Evolutionary conservation across 129 eudicot species (phyloP).

Genomic region (Arctium minus): DNA sequence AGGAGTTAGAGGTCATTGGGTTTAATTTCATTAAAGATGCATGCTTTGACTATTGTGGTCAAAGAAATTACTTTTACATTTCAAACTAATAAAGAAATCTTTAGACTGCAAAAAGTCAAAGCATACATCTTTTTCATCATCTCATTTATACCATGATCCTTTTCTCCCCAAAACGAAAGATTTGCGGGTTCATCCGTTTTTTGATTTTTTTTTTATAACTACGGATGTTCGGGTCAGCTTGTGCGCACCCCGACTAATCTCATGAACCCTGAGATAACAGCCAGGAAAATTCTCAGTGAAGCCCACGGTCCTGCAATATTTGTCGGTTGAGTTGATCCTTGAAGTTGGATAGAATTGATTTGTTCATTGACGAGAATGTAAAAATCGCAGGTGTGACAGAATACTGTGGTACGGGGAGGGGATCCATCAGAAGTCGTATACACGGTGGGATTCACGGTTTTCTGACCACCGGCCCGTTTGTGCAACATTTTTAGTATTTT

Average conservation of each 20-base stretch:
- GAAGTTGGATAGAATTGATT: not conserved
- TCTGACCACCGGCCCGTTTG: conserved; percentile 82
- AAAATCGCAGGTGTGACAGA: conserved; percentile 70
- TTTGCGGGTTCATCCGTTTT: not conserved
- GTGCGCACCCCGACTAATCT: too few relatives aligned
- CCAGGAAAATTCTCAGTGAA: too few relatives aligned
- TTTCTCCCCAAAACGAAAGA: not conserved
- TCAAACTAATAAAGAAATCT: not conserved
- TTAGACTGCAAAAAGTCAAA: conserved; percentile 1
- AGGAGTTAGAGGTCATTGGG: not conserved
- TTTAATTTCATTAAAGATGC: not conserved
- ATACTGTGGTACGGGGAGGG: conserved; percentile 70
- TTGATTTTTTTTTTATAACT: not conserved
- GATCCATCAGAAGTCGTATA: conserved; percentile 52
- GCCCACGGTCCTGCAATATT: not conserved
- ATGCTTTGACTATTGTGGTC: conserved; percentile 4
- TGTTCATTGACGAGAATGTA: conserved; percentile 1
- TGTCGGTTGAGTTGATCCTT: too few relatives aligned
- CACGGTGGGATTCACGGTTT: conserved; percentile 58
- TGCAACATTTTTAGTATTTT: conserved; percentile 43
- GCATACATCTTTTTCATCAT: not conserved
- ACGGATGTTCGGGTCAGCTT: not conserved
- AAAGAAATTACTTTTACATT: not conserved
- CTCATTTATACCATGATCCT: not conserved
- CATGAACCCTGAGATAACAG: not conserved